phyloP scores from a whole-genome alignment of 306 rosid species.

The Albizia julibrissin region DNA sequence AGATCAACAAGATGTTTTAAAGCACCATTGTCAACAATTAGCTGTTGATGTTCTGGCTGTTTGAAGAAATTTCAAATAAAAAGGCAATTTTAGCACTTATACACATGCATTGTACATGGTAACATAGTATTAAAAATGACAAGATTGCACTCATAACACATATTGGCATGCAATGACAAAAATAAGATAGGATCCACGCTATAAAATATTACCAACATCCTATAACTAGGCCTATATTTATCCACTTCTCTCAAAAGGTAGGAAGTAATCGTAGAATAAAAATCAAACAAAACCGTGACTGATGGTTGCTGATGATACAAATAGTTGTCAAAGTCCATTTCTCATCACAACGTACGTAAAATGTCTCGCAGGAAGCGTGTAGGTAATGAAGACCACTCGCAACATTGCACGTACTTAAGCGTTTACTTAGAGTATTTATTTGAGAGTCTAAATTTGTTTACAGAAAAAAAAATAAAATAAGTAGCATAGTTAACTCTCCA shows the following conservation, averaged over 20 bases:
- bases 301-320: slow-evolving; percentile 13
- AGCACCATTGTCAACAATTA: slow-evolving; percentile 88
- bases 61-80: slow-evolving; percentile 40
- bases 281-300: slow-evolving; percentile 1
- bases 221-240: slow-evolving; percentile 21
- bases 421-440: not conserved
- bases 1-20: slow-evolving; percentile 79
- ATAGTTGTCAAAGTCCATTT: not conserved
- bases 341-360: not conserved
- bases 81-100: slow-evolving; percentile 42
- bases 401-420: slow-evolving; percentile 7
- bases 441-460: not conserved
- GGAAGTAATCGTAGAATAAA: not conserved
- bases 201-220: slow-evolving; percentile 1
- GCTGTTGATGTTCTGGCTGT: slow-evolving; percentile 99
- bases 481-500: slow-evolving; percentile 4
- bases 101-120: slow-evolving; percentile 10
- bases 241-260: slow-evolving; percentile 7
- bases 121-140: slow-evolving; percentile 12
- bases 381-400: not conserved
- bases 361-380: not conserved
- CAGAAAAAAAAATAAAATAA: not conserved
- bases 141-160: not conserved
- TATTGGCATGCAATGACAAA: slow-evolving; percentile 9
- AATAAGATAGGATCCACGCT: slow-evolving; percentile 6